Percentiles rank a stretch among this genome's conserved stretches.
These are phyloP conservation scores for Aphanoascus verrucosus DNA, from an alignment of 2,329 filamentous ascomycete species.

Conservation along the genomic window DNA sequence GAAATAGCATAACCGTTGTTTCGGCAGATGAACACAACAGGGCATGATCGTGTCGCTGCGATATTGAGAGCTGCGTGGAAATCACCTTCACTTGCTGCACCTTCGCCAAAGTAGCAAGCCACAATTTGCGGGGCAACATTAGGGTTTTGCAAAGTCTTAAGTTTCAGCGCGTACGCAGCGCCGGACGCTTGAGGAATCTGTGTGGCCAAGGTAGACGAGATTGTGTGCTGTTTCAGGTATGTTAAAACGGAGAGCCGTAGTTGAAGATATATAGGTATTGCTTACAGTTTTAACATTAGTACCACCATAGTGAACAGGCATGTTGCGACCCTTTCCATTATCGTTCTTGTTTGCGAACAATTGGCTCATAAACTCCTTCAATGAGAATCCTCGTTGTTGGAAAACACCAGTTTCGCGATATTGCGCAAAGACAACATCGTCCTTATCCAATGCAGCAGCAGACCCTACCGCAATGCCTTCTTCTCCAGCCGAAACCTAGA, in stretches of 20 bases:
- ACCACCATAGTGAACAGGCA: slow-evolving; percentile 95
- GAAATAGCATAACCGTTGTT: slow-evolving; percentile 91
- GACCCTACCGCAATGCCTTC: slow-evolving; percentile 89
- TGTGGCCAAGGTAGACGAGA: slow-evolving; percentile 75
- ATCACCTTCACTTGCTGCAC: slow-evolving; percentile 80
- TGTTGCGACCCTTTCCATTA: slow-evolving; percentile 71
- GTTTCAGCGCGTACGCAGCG: slow-evolving; percentile 76
- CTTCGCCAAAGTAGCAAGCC: slow-evolving; percentile 81
- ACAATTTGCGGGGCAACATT: slow-evolving; percentile 57
- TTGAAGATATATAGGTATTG: neutral
- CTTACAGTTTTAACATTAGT: slow-evolving; percentile 67
- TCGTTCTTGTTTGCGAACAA: slow-evolving; percentile 82
- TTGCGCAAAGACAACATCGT: slow-evolving; percentile 86
- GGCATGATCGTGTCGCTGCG: slow-evolving; percentile 76
- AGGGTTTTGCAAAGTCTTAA: slow-evolving; percentile 64
- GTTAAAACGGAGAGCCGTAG: neutral
- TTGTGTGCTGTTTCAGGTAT: slow-evolving; percentile 53
- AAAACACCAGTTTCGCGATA: slow-evolving; percentile 92
- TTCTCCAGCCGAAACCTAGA: slow-evolving; percentile 66
- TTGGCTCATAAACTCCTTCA: slow-evolving; percentile 90
- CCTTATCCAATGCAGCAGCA: slow-evolving; percentile 67
- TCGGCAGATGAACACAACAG: slow-evolving; percentile 78
- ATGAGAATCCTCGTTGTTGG: slow-evolving; percentile 73
- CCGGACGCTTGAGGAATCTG: slow-evolving; percentile 83
- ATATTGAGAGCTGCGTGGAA: slow-evolving; percentile 89